Base-by-base conservation (phyloP, 192 early-diverging fungal genomes). In the Backusella luteola region DNA sequence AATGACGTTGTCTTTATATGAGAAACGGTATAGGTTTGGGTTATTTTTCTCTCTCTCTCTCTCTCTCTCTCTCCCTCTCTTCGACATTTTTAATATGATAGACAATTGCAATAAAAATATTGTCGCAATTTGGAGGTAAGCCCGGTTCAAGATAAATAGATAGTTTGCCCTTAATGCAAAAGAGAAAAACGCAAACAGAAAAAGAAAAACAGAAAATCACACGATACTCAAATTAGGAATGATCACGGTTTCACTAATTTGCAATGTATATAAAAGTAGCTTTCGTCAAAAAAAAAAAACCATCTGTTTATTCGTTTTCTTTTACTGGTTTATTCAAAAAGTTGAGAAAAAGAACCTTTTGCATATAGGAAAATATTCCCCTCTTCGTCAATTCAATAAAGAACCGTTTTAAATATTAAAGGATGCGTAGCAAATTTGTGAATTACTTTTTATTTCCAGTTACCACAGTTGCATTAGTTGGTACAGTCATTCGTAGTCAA, bases 401-500 rank as follows among this genome's bases (percentile, higher is more conserved):
- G 23, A 63, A 29, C 26, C 26, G 21, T 59, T 59, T 59, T 59
- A 23, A 59, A 59, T 7, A 59, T 19, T 34, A 71, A 71, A 71
- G 23, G 29, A 71, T 71, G 70, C 41, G 39, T 29, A 29, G 42
- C 35, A 71, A 44, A 23, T 71, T 71, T 49, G 44, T 71, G 8
- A 71, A 71, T 71, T 71, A 71, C 34, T 59, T 74, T 49, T 67
- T 72, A 29, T 56, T 73, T 23, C 74, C 80, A 38, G 69, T 75
- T 74, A 70, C 73, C 44, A 52, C 74, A 21, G 73, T 70, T 34
- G 74, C 74, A 66, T 69, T 49, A 3, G 53, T 72, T 56, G 80
- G 73, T 36, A 75, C 80, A 9, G 73, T 76, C 41, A 49, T 81
- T 36, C 75, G 77, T 69, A 56, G 44, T 29, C 69, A 70, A 63